Conservation (phyloP, 2,329 filamentous ascomycete species). For the Penicillium sp. region DNA sequence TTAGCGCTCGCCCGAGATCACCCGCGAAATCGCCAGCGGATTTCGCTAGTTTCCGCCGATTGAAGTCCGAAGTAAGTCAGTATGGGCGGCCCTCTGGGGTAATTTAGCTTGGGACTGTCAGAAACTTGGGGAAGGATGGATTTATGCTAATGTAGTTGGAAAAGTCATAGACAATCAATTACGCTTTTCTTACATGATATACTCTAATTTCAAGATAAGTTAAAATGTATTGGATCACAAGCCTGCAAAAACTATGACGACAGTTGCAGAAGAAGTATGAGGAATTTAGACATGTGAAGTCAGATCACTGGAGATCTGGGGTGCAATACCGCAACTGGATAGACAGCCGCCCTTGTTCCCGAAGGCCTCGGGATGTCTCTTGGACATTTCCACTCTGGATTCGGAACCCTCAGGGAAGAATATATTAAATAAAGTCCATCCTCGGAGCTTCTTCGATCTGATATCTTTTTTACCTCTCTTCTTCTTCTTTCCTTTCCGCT, state of each 20-base stretch:
- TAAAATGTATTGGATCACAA: slow-evolving; percentile 14
- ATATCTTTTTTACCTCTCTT: not conserved
- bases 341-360: slow-evolving; percentile 24
- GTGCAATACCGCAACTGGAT: slow-evolving; percentile 8
- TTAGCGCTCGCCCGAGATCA: slow-evolving; percentile 18
- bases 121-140: not conserved
- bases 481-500: slow-evolving; percentile 1
- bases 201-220: not conserved
- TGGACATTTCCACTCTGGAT: not conserved
- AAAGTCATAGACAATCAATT: not conserved
- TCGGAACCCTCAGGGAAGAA: slow-evolving; percentile 3
- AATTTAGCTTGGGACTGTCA: not conserved
- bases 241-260: slow-evolving; percentile 19
- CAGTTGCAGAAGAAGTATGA: not conserved
- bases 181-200: not conserved
- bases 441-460: slow-evolving; percentile 5
- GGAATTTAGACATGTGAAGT: slow-evolving; percentile 22
- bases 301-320: slow-evolving; percentile 19
- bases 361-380: slow-evolving; percentile 28
- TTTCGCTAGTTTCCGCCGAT: slow-evolving; percentile 14
- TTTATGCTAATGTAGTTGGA: not conserved
- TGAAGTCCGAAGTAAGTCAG: not conserved
- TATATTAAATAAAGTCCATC: slow-evolving; percentile 14
- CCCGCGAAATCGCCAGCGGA: slow-evolving; percentile 14
- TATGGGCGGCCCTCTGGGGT: slow-evolving; percentile 10